A percentile compares a stretch with the other conserved stretches of the same genome.
Evolutionary conservation across 2,329 filamentous ascomycete species (phyloP).

Genomic region (Colletotrichum chlorophyti): DNA sequence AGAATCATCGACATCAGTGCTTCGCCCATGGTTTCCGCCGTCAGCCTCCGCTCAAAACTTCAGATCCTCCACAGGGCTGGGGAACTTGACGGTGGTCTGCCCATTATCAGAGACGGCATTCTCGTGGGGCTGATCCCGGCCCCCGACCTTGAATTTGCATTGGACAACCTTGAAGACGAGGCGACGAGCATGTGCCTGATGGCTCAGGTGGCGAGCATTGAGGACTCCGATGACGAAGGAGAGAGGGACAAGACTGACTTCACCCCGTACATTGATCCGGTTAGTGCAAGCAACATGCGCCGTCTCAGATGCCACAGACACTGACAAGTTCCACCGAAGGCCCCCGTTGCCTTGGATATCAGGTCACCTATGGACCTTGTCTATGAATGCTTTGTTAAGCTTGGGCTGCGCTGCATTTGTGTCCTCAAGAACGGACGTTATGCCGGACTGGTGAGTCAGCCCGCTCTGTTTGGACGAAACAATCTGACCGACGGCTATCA

Average conservation of each 20-base stretch:
- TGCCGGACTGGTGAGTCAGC: slow-evolving; percentile 77
- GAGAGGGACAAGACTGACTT: slow-evolving; percentile 78
- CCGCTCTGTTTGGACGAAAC: neutral
- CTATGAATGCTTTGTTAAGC: slow-evolving; percentile 94
- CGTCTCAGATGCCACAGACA: neutral
- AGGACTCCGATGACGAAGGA: slow-evolving; percentile 67
- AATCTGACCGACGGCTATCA: slow-evolving; percentile 39
- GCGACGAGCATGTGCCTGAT: slow-evolving; percentile 80
- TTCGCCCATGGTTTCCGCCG: slow-evolving; percentile 80
- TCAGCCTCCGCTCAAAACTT: slow-evolving; percentile 79
- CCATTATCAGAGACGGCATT: slow-evolving; percentile 79
- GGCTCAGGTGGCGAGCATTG: slow-evolving; percentile 69
- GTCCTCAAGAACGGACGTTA: slow-evolving; percentile 85
- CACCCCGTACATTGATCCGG: slow-evolving; percentile 88
- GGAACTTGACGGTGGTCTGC: slow-evolving; percentile 90
- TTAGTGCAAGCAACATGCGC: slow-evolving; percentile 47
- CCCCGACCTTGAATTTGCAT: slow-evolving; percentile 89
- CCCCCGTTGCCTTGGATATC: slow-evolving; percentile 87
- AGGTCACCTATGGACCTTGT: slow-evolving; percentile 92
- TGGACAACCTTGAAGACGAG: slow-evolving; percentile 84
- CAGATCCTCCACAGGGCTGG: slow-evolving; percentile 83
- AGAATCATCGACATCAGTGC: slow-evolving; percentile 87
- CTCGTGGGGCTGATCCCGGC: slow-evolving; percentile 92
- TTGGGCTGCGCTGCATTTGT: slow-evolving; percentile 91
- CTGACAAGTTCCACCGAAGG: slow-evolving; percentile 48